These are phyloP conservation scores for Aspergillus chevalieri DNA, from an alignment of 2,329 filamentous ascomycete species.

Conservation along the genomic window DNA sequence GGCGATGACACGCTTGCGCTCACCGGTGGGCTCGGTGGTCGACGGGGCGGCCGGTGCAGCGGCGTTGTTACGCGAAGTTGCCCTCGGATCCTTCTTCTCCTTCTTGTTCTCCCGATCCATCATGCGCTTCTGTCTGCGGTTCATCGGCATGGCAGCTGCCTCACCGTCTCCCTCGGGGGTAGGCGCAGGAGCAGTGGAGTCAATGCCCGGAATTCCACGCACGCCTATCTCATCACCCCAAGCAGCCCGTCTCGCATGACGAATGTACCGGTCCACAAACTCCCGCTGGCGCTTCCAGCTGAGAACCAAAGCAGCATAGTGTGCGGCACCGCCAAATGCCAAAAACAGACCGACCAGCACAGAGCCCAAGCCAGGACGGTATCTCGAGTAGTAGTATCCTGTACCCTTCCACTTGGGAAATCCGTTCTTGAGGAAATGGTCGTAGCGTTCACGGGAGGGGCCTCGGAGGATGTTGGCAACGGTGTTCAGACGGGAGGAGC, in stretches of 20 bases:
- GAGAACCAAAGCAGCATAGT: slow-evolving; percentile 81
- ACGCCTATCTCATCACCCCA: slow-evolving; percentile 77
- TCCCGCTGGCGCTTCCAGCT: slow-evolving; percentile 84
- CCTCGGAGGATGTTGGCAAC: slow-evolving; percentile 83
- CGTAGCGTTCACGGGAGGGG: slow-evolving; percentile 75
- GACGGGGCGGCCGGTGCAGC: slow-evolving; percentile 47
- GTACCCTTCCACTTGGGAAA: slow-evolving; percentile 97
- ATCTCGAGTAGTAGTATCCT: slow-evolving; percentile 95
- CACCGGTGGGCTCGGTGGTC: slow-evolving; percentile 53
- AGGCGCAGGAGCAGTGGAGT: slow-evolving; percentile 38
- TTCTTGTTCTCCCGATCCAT: slow-evolving; percentile 73
- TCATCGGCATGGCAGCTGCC: slow-evolving; percentile 56
- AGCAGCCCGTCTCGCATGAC: slow-evolving; percentile 76
- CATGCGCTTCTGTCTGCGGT: slow-evolving; percentile 79
- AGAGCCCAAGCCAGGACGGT: slow-evolving; percentile 80
- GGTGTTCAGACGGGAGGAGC: slow-evolving; percentile 76
- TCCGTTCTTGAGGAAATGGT: slow-evolving; percentile 86
- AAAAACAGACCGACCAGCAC: slow-evolving; percentile 78
- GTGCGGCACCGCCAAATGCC: slow-evolving; percentile 73
- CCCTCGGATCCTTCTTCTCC: slow-evolving; percentile 50
- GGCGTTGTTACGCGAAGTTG: slow-evolving; percentile 17
- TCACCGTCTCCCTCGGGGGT: slow-evolving; percentile 44
- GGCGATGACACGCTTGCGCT: slow-evolving; percentile 80
- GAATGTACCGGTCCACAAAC: slow-evolving; percentile 87
- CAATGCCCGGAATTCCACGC: slow-evolving; percentile 61